Evolutionary conservation across 129 eudicot species (phyloP).

Genomic region (Helichrysum umbraculigerum): DNA sequence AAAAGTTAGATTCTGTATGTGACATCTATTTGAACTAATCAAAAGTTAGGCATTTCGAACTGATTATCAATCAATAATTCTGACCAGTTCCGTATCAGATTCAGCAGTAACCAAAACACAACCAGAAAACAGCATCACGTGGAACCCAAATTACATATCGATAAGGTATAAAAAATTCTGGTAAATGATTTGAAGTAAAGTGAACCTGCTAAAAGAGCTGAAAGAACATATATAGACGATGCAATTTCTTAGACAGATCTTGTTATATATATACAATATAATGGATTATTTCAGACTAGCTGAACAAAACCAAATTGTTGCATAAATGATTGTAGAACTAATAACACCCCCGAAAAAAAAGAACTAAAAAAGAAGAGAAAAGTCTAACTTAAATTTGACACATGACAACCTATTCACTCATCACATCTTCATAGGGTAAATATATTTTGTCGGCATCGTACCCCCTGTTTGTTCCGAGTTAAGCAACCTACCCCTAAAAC

Average conservation of each 20-base stretch:
- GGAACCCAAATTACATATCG: background rate
- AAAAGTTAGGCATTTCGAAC: background rate
- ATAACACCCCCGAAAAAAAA: constrained; percentile 21
- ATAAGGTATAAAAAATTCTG: too few species aligned
- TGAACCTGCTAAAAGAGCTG: background rate
- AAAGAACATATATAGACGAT: background rate
- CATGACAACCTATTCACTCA: constrained; percentile 27
- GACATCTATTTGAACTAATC: too few species aligned
- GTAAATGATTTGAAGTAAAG: background rate
- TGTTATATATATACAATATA: background rate
- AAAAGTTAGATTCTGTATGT: too few species aligned
- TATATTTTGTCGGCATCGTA: too few species aligned
- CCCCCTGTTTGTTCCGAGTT: too few species aligned
- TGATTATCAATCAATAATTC: background rate
- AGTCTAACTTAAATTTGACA: constrained; percentile 25
- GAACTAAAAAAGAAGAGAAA: constrained; percentile 16
- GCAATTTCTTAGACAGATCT: background rate
- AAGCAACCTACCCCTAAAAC: too few species aligned
- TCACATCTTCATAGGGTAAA: constrained; percentile 17
- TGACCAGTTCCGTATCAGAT: background rate
- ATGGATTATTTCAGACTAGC: background rate
- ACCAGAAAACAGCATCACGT: background rate
- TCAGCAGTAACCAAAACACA: background rate
- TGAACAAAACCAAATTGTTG: constrained; percentile 17
- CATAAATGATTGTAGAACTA: constrained; percentile 30